Evolutionary conservation across 768 basidiomycete species (phyloP), one percentile per base, ranked within the genome.

Genomic region (Amanita inopinata): DNA sequence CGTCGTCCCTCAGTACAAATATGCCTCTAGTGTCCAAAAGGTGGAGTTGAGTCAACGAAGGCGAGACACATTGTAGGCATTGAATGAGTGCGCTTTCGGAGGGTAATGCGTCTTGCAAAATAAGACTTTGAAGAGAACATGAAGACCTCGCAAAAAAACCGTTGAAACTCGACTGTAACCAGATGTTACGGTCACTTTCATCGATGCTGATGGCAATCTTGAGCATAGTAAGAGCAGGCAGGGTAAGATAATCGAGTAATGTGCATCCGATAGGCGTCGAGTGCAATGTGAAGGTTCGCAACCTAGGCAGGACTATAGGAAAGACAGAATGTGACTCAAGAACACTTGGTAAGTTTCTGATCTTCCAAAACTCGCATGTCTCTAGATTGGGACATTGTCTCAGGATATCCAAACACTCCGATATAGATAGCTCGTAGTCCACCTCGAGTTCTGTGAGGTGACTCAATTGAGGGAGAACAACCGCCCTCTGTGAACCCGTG

Each of bases 51-150:
- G 8, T 37, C n/a, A 51, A 33, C 10, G 50, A 51, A 10, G 34
- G 27, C 18, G 46, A 51, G 11, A 38, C 41, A 14, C 38, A 33
- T 15, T 39, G 34, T 9, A 53, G 41, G 38, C 51, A 53, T 20
- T 51, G 40, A 18, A 53, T 48, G 25, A 53, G 47, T n/a, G 44
- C 47, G 19, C 43, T 31, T 24, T 53, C 51, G 12, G 46, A 46
- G 14, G 47, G 34, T 31, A 50, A 36, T 8, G 46, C 47, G 23
- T 50, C 40, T 8, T 45, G 32, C n/a, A 53, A 35, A 33, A 40
- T 40, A 6, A 53, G 44, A 9, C 15, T 24, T 15, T 34, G 30
- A 14, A 53, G 38, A 22, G 45, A 14, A 33, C 49, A 46, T 27
- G 38, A 18, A 12, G 51, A 53, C 9, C 49, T 49, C 18, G 39